Conservation (phyloP, 176 grass and related monocot genomes). For the Zoysia pacifica region DNA sequence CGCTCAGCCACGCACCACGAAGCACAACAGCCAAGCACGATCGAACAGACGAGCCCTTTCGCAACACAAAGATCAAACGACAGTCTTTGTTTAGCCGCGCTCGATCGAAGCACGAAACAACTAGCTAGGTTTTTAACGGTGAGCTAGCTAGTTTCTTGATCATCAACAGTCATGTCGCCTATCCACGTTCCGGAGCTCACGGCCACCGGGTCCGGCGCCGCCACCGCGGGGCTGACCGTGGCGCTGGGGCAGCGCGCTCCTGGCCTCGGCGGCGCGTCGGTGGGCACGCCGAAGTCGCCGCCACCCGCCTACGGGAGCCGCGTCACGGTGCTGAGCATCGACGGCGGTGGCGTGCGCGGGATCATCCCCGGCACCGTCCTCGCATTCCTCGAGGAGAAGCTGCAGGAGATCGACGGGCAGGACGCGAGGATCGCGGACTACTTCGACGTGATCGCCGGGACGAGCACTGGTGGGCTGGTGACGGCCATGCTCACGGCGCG, state of each 20-base stretch:
- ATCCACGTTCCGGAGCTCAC: background rate
- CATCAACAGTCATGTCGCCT: background rate
- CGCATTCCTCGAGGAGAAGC: slow-evolving; percentile 51
- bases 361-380: slow-evolving; percentile 62
- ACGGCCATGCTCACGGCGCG: slow-evolving; percentile 50
- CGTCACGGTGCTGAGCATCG: slow-evolving; percentile 56
- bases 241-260: background rate
- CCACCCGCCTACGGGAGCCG: slow-evolving; percentile 31
- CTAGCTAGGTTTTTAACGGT: background rate
- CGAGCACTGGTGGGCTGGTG: slow-evolving; percentile 57
- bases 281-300: background rate
- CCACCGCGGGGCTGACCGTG: background rate
- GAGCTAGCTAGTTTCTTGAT: too few species aligned
- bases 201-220: background rate
- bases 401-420: slow-evolving; percentile 25
- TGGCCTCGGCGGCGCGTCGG: background rate
- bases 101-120: background rate
- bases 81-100: too few species aligned
- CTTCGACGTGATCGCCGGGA: slow-evolving; percentile 80
- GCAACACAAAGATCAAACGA: too few species aligned
- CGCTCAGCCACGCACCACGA: too few species aligned
- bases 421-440: slow-evolving; percentile 52
- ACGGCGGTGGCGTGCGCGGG: slow-evolving; percentile 51
- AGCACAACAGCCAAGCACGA: too few species aligned
- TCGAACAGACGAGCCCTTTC: too few species aligned